phyloP scores from a whole-genome alignment of 1,139 yeast species.

The Sugiyamaella japonica region DNA sequence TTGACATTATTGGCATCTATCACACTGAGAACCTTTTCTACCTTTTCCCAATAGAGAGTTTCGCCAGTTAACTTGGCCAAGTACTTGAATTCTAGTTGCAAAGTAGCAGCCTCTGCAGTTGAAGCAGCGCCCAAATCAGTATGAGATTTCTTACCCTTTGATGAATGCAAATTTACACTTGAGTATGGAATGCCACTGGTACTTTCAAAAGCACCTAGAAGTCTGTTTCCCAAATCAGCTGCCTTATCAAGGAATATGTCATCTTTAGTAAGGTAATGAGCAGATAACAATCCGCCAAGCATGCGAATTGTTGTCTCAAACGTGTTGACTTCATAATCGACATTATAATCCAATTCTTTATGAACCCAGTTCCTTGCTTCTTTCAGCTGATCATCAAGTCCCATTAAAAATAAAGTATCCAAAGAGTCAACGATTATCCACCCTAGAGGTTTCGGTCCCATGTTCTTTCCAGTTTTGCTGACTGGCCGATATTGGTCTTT shows the following conservation, averaged over 20 bases:
- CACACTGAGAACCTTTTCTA: conserved; percentile 65
- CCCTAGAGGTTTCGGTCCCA: conserved; percentile 84
- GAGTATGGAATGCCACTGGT: conserved; percentile 73
- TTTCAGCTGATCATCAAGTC: conserved; percentile 60
- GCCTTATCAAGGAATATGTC: conserved; percentile 77
- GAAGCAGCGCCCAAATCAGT: conserved; percentile 71
- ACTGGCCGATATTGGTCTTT: conserved; percentile 67
- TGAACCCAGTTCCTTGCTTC: conserved; percentile 76
- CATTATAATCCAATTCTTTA: conserved; percentile 55
- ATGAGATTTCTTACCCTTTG: conserved; percentile 60
- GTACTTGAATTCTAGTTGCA: conserved; percentile 87
- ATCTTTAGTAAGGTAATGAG: conserved; percentile 69
- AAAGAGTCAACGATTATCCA: conserved; percentile 93
- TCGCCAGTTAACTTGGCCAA: conserved; percentile 81
- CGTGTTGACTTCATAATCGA: conserved; percentile 75
- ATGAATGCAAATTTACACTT: conserved; percentile 68
- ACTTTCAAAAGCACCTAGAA: conserved; percentile 65
- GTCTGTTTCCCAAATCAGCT: conserved; percentile 57
- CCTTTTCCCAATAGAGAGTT: conserved; percentile 70
- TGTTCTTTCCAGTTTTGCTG: conserved; percentile 61
- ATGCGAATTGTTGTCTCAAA: conserved; percentile 93
- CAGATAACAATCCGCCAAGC: conserved; percentile 89
- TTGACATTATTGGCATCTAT: conserved; percentile 60
- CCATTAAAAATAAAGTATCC: conserved; percentile 85
- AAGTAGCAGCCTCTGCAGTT: conserved; percentile 87